Percentiles rank a stretch among this genome's conserved stretches.
These are phyloP conservation scores for Alternaria angustiovoidea DNA, from an alignment of 2,329 filamentous ascomycete genomes.

Conservation along the genomic window DNA sequence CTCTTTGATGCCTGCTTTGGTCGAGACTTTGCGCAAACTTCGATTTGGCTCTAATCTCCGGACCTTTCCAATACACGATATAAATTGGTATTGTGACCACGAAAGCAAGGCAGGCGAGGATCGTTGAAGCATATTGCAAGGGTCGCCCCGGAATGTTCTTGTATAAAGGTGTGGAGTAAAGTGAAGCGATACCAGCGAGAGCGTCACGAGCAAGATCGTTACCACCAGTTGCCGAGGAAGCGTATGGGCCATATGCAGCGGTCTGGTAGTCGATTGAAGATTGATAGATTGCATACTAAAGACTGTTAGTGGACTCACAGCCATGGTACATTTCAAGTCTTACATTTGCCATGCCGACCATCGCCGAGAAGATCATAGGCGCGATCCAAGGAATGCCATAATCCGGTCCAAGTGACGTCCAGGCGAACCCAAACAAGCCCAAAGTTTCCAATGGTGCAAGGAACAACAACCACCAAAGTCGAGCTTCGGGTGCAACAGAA, in stretches of 20 bases:
- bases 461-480: conserved; percentile 71
- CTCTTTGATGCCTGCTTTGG: conserved; percentile 37
- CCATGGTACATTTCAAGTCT: background rate
- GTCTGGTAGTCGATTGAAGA: conserved; percentile 82
- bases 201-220: conserved; percentile 79
- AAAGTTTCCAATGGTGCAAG: conserved; percentile 69
- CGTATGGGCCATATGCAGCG: conserved; percentile 74
- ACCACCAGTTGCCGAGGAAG: conserved; percentile 77
- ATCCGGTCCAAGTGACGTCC: conserved; percentile 69
- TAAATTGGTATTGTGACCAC: conserved; percentile 63
- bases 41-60: conserved; percentile 59
- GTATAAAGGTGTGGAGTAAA: conserved; percentile 67
- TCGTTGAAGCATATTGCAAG: conserved; percentile 63
- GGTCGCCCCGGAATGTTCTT: conserved; percentile 48
- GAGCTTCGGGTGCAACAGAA: conserved; percentile 67
- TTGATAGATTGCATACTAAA: conserved; percentile 73
- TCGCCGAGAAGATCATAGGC: conserved; percentile 68
- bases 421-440: conserved; percentile 75
- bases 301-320: background rate
- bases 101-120: conserved; percentile 60
- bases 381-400: conserved; percentile 70
- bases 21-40: conserved; percentile 61
- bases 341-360: conserved; percentile 75
- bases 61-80: conserved; percentile 65
- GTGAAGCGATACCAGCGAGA: conserved; percentile 74